Base-by-base conservation (phyloP, 768 basidiomycete genomes). In the Leucocoprinus sp. region DNA sequence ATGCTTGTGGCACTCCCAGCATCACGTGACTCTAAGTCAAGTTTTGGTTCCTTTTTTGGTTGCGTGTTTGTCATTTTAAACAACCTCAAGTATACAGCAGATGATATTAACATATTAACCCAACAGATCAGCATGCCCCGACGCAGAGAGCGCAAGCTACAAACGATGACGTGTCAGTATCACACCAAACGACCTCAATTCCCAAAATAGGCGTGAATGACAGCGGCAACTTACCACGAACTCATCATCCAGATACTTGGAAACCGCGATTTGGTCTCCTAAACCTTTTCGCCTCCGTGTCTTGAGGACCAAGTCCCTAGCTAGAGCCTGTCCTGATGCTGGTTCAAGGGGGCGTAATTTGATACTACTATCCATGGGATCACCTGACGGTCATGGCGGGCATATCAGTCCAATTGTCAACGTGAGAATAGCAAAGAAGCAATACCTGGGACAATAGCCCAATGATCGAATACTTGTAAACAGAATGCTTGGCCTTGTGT, bases 401-500 rank as follows among this genome's bases (percentile, higher is more conserved):
- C 19, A 8, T 21, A 56, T 28, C 36, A 48, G 38, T n/a, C n/a
- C n/a, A 39, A 45, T 49, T 53, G 31, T 52, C 39, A 26, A 52
- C 57, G 55, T 47, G 55, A 46, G 29, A 49, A 46, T 55, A 54
- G 55, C 52, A 58, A 58, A 60, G 47, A 42, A 54, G 45, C 15
- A 6, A 52, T 59, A 86, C 89, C 90, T 55, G 95, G 95, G n/a
- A 98, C 95, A 57, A 95, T 88, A 12, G 87, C 85, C 96, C 96
- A 99, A 57, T 99, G 96, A 63, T 98, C 95, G 64, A 98, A 99
- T 52, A 90, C 80, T 63, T 97, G 93, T 56, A 92, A 70, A 58
- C 93, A 96, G 70, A 97, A 98, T n/a, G 96, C 96, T 64, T 98
- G 96, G 21, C 96, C 96, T 64, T 96, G 92, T 19, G 96, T 99